Evolutionary conservation across 2,329 filamentous ascomycete species (phyloP).

Genomic region (Colletotrichum tropicicola): DNA sequence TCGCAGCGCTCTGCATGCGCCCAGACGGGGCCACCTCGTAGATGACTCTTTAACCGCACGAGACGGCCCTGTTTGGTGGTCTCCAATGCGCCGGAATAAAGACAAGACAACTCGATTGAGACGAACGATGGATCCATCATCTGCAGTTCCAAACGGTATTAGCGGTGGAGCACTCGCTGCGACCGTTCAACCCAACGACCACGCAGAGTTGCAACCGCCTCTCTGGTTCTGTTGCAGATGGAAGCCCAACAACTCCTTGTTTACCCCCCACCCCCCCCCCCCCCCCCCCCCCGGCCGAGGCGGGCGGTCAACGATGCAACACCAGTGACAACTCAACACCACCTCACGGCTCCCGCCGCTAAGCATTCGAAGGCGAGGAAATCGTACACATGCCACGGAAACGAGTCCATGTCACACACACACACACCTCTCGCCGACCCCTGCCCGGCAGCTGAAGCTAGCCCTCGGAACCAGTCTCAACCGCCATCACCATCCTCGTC

Average conservation of each 20-base stretch:
- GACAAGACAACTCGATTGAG: not conserved
- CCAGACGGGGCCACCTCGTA: too few relatives aligned
- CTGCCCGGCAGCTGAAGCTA: slow-evolving; percentile 3
- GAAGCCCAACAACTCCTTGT: too few relatives aligned
- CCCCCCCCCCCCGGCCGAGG: not conserved
- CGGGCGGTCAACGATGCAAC: slow-evolving; percentile 4
- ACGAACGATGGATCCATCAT: not conserved
- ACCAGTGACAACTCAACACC: slow-evolving; percentile 8
- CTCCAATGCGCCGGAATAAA: not conserved
- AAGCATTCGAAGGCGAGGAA: not conserved
- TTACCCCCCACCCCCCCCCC: not conserved
- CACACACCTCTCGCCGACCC: not conserved
- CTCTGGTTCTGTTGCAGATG: not conserved
- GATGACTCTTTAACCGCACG: not conserved
- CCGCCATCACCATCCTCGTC: not conserved
- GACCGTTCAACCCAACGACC: too few relatives aligned
- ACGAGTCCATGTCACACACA: not conserved
- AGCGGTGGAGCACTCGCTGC: too few relatives aligned
- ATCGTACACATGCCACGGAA: too few relatives aligned
- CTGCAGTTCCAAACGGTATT: not conserved
- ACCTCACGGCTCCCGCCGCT: not conserved
- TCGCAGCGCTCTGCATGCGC: not conserved
- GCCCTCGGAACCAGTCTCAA: slow-evolving; percentile 6
- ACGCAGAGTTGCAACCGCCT: too few relatives aligned
- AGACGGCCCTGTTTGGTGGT: not conserved